Base-by-base conservation (phyloP, 2,329 filamentous ascomycete species). In the Alternaria novae-zelandiae region DNA sequence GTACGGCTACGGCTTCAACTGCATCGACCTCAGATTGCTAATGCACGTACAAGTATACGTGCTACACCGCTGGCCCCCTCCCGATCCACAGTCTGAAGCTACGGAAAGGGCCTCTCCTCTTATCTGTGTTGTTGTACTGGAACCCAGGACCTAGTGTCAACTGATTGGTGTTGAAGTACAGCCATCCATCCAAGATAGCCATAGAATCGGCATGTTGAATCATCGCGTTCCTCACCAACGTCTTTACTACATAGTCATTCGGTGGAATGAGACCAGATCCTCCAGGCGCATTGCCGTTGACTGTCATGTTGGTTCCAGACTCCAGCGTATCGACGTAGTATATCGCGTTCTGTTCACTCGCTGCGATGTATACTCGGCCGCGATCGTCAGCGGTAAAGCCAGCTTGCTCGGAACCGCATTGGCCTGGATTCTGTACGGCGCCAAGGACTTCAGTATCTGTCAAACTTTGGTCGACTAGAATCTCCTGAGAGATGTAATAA, bases 111-210 rank as follows among this genome's bases (percentile, higher is more conserved):
- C 79, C 78, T 44, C 66, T 73, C 23, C 80, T 72, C 30, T 71
- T 74, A 62, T 82, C 80, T 2, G 73, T 70, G 55, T 82, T 82
- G 17, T 76, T 74, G 65, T 82, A 82, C 68, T 82, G 79, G 56
- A 77, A 71, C 5, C 49, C 59, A 4, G 80, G 78, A 30, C 76
- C 71, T 60, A 82, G 55, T 26, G 74, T 73, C 46, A 83, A 70
- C 63, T 82, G 81, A 57, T 82, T 82, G 9, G 80, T 82, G 59
- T 77, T 80, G 58, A 83, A 82, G 45, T 82, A 82, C 57, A 83
- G 61, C 74, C 77, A 83, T 1, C 80, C 81, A 66, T 81, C 76
- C 64, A 79, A 57, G 20, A 82, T 80, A 6, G 80, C 81, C 55
- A 79, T 77, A 7, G 72, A 78, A 61, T 83, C 81, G 3, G 81